Percentiles rank a stretch among this genome's conserved stretches.
These are phyloP conservation scores for Vitis labrusca DNA, from an alignment of 164 flowering plant genomes.

Conservation along the genomic window DNA sequence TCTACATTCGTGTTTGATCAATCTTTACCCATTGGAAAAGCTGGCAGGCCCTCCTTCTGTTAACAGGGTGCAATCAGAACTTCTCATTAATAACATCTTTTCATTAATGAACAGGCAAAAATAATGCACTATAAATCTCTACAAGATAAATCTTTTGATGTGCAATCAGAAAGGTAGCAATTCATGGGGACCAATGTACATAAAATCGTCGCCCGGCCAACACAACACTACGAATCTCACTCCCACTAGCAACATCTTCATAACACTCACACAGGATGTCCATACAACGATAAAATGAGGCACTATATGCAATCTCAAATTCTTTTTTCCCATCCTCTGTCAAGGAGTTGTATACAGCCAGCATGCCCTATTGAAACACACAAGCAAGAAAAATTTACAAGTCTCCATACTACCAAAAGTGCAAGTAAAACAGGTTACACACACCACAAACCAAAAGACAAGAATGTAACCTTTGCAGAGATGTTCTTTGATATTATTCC, in stretches of 20 bases:
- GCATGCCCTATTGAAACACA: constrained; percentile 65
- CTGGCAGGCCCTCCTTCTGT: constrained; percentile 94
- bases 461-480: constrained; percentile 63
- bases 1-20: constrained; percentile 98
- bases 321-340: constrained; percentile 72
- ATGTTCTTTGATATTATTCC: constrained; percentile 87
- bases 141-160: no score
- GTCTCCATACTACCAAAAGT: neutral
- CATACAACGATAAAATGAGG: constrained; percentile 94
- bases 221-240: constrained; percentile 90
- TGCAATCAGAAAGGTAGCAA: no score
- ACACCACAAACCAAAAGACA: neutral
- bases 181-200: constrained; percentile 33
- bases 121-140: no score
- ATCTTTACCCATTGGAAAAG: constrained; percentile 97
- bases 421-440: no score
- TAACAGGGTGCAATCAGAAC: neutral
- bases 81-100: no score
- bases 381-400: no score
- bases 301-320: constrained; percentile 86
- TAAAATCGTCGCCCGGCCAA: constrained; percentile 92
- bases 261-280: constrained; percentile 93
- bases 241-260: constrained; percentile 91
- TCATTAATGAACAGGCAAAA: no score
- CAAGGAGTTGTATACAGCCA: constrained; percentile 75